Evolutionary conservation across 768 basidiomycete genomes (phyloP).

Genomic region (Amanita pallidorosea): DNA sequence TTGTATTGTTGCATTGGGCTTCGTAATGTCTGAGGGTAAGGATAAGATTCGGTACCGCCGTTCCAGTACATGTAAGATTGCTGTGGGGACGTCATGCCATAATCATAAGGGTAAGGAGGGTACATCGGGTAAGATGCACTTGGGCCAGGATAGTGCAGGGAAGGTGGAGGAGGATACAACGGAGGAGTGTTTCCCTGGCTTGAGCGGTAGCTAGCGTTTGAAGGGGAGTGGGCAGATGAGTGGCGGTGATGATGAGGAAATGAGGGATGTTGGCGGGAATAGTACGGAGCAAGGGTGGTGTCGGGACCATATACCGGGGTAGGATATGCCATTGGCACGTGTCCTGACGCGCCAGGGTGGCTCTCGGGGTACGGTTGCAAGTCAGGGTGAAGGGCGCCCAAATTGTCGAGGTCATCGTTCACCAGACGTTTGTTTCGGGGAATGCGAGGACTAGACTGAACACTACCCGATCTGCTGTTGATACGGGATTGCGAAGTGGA

Average conservation of each 20-base stretch:
- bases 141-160: conserved; percentile 7
- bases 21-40: conserved; percentile 4
- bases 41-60: neutral
- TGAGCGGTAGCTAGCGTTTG: conserved; percentile 9
- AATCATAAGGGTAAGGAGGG: conserved; percentile 11
- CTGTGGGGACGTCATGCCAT: conserved; percentile 8
- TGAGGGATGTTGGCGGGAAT: conserved; percentile 8
- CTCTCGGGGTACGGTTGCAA: conserved; percentile 3
- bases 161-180: conserved; percentile 6
- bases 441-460: conserved; percentile 38
- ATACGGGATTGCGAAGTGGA: conserved; percentile 30
- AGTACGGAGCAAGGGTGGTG: conserved; percentile 11
- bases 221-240: conserved; percentile 4
- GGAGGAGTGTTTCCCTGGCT: conserved; percentile 6
- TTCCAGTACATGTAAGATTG: conserved; percentile 4
- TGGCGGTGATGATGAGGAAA: conserved; percentile 4
- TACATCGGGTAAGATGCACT: conserved; percentile 8
- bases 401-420: conserved; percentile 18
- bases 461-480: conserved; percentile 34
- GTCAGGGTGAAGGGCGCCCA: conserved; percentile 4
- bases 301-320: conserved; percentile 5
- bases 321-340: conserved; percentile 8
- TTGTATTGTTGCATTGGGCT: conserved; percentile 7
- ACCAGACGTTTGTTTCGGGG: conserved; percentile 31
- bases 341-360: neutral